A percentile compares a stretch with the other conserved stretches of the same genome.
phyloP scores from a whole-genome alignment of 257 asterid species.

The Parsonsia alboflavescens region DNA sequence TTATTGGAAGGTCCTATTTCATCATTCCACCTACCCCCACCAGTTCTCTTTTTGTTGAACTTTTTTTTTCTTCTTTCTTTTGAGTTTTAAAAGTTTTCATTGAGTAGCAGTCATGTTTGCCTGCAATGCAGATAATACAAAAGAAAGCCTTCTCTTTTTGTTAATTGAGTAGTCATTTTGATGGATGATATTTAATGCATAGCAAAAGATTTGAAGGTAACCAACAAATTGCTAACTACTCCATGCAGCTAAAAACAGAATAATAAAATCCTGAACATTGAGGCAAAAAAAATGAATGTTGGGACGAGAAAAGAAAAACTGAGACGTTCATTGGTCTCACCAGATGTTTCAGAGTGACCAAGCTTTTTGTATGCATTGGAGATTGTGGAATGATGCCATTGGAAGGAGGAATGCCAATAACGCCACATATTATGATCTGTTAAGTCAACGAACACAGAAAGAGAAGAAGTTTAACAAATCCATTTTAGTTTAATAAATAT shows the following conservation, averaged over 20 bases:
- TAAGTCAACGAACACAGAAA: constrained; percentile 8
- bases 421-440: constrained; percentile 89
- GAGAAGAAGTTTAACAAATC: neutral
- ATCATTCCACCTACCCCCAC: too few relatives aligned
- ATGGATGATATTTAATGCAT: neutral
- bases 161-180: neutral
- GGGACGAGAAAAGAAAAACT: neutral
- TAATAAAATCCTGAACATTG: neutral
- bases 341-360: constrained; percentile 97
- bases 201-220: neutral
- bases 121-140: too few relatives aligned
- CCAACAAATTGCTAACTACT: neutral
- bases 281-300: neutral
- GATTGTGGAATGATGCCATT: constrained; percentile 99
- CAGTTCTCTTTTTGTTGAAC: too few relatives aligned
- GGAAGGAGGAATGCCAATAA: constrained; percentile 94
- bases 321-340: constrained; percentile 36
- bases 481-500: neutral
- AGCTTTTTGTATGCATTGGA: constrained; percentile 96
- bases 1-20: neutral
- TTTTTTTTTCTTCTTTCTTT: too few relatives aligned
- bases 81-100: too few relatives aligned
- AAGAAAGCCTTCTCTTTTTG: neutral
- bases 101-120: too few relatives aligned
- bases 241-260: constrained; percentile 6